Percentiles rank a stretch among this genome's conserved stretches.
Conservation (phyloP, 495 filamentous ascomycete genomes). For the Neurospora sp. region DNA sequence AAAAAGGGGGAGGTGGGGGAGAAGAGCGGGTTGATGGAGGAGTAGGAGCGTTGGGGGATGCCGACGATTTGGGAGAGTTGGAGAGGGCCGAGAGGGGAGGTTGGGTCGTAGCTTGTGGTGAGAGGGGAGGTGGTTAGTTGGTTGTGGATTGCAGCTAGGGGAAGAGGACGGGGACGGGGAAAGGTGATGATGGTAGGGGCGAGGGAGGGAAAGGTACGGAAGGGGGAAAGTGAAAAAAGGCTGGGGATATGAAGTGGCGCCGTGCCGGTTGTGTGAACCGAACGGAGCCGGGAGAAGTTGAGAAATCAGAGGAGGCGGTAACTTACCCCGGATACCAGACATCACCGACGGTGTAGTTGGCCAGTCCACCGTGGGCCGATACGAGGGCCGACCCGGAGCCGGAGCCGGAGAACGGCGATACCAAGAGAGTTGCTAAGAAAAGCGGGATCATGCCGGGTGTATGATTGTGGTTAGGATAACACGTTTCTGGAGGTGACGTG, state of each 20-base stretch:
- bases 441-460: constrained; percentile 5
- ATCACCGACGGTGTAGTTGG: constrained; percentile 39
- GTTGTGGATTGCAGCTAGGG: no score
- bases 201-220: no score
- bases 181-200: no score
- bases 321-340: constrained; percentile 38
- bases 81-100: constrained; percentile 11
- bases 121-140: no score
- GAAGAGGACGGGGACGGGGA: no score
- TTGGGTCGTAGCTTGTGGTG: constrained; percentile 28
- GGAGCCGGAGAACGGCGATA: neutral
- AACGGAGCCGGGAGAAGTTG: no score
- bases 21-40: constrained; percentile 36
- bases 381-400: constrained; percentile 5
- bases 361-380: constrained; percentile 32
- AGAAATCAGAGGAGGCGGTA: no score
- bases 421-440: constrained; percentile 17
- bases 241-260: no score
- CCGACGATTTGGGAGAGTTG: constrained; percentile 34
- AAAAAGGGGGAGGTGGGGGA: constrained; percentile 22
- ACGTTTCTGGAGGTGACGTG: no score
- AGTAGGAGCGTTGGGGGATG: constrained; percentile 36
- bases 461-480: no score
- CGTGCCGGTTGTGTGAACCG: no score
- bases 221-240: no score